These are phyloP conservation scores for Daldinia grandis DNA, from an alignment of 495 filamentous ascomycete species.

Conservation along the genomic window DNA sequence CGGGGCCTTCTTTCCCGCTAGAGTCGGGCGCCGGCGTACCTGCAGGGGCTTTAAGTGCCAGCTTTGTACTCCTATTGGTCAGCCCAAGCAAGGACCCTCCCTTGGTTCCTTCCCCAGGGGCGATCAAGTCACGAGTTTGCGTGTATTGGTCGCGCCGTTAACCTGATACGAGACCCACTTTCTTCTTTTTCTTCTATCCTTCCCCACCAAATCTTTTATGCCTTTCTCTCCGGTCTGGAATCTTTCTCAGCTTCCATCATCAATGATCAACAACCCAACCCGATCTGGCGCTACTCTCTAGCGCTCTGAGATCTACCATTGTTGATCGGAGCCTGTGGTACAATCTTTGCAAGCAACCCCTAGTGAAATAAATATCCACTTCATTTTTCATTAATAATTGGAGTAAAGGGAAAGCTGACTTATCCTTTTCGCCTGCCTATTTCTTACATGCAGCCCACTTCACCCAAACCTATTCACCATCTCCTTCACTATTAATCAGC, in stretches of 20 bases:
- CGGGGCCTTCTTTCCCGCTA: conserved; percentile 13
- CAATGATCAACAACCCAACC: conserved; percentile 8
- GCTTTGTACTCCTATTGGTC: conserved; percentile 13
- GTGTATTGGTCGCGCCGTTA: conserved; percentile 32
- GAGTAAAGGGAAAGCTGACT: neutral
- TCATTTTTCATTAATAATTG: neutral
- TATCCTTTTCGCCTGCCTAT: neutral
- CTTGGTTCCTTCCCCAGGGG: conserved; percentile 6
- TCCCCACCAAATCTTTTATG: conserved; percentile 14
- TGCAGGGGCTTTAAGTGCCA: conserved; percentile 23
- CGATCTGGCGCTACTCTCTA: neutral
- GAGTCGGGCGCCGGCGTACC: neutral
- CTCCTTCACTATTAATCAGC: neutral
- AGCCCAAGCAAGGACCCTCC: neutral
- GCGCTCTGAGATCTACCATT: neutral
- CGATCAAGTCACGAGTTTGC: conserved; percentile 36
- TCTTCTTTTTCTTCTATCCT: neutral
- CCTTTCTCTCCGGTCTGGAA: conserved; percentile 3
- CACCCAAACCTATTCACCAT: neutral
- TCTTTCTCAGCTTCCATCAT: conserved; percentile 1
- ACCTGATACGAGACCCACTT: neutral
- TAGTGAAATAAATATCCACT: neutral
- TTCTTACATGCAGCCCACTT: neutral
- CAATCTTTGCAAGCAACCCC: neutral
- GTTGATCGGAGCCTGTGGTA: neutral